These are phyloP conservation scores for Pelargonium cotyledonis DNA, from an alignment of 441 rosid species.

Conservation along the genomic window DNA sequence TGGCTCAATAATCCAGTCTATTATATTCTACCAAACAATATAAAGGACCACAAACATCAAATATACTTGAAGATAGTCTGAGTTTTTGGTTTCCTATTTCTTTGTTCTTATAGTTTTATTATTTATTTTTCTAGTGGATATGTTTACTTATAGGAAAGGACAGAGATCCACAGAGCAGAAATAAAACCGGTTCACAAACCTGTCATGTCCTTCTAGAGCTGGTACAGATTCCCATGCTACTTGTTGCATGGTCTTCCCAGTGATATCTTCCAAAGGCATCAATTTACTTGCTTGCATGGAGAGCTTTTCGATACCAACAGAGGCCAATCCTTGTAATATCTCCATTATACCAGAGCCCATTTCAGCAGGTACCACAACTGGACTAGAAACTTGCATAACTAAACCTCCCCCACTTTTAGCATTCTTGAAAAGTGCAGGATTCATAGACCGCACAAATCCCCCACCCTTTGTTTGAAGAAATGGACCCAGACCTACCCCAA, in stretches of 20 bases:
- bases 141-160: background rate
- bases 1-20: background rate
- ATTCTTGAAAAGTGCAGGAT: conserved; percentile 50
- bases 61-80: background rate
- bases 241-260: conserved; percentile 86
- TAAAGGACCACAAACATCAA: background rate
- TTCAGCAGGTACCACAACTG: conserved; percentile 93
- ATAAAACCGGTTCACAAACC: conserved; percentile 37
- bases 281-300: conserved; percentile 89
- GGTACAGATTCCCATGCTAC: conserved; percentile 70
- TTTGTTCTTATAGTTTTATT: background rate
- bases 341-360: conserved; percentile 83
- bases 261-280: conserved; percentile 90
- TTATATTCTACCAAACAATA: background rate
- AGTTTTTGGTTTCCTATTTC: background rate
- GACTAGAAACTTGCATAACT: conserved; percentile 92
- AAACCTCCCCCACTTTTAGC: conserved; percentile 63
- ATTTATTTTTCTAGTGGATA: background rate
- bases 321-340: conserved; percentile 63
- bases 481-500: conserved; percentile 80
- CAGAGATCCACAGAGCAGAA: background rate
- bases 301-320: conserved; percentile 86
- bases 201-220: conserved; percentile 42
- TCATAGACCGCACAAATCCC: conserved; percentile 87
- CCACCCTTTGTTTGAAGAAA: conserved; percentile 74